Percentiles rank a stretch among this genome's conserved stretches.
Evolutionary conservation across 1,139 yeast species (phyloP).

Genomic region (Saccharomycopsis hybrid): DNA sequence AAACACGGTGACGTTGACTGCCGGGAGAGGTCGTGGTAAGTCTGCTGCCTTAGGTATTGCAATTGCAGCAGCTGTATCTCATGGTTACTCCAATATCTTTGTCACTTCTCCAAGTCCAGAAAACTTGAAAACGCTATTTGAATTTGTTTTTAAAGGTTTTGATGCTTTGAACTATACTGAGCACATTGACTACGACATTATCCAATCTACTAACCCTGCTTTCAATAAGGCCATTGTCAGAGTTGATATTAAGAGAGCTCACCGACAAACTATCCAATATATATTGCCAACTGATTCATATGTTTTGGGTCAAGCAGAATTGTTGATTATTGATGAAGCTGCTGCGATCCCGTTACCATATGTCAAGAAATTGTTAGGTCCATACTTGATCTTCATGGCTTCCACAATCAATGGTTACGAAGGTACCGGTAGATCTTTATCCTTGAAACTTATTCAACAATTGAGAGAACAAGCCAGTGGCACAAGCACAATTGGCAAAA

Average conservation of each 20-base stretch:
- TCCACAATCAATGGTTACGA: constrained; percentile 98
- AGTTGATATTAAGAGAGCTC: constrained; percentile 87
- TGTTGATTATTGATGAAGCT: constrained; percentile 95
- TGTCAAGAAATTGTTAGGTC: constrained; percentile 87
- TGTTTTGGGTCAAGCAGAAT: constrained; percentile 94
- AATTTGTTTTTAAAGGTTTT: constrained; percentile 89
- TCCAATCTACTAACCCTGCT: constrained; percentile 90
- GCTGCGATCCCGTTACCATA: constrained; percentile 97
- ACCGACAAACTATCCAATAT: constrained; percentile 95
- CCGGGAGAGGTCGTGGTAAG: constrained; percentile 99
- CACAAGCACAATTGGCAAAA: constrained; percentile 36
- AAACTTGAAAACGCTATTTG: constrained; percentile 88
- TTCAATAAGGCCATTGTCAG: constrained; percentile 94
- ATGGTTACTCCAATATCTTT: constrained; percentile 91
- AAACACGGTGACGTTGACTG: constrained; percentile 88
- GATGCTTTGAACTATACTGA: constrained; percentile 93
- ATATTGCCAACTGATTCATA: constrained; percentile 86
- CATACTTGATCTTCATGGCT: constrained; percentile 94
- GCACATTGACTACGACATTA: constrained; percentile 90
- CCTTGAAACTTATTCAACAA: constrained; percentile 87
- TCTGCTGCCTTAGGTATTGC: constrained; percentile 97
- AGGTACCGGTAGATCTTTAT: constrained; percentile 96
- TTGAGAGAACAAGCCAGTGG: constrained; percentile 56
- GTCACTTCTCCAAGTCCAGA: constrained; percentile 98
- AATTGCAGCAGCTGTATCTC: constrained; percentile 94